phyloP scores from a whole-genome alignment of 805 yeast species.

The Dipodascus geniculatus region DNA sequence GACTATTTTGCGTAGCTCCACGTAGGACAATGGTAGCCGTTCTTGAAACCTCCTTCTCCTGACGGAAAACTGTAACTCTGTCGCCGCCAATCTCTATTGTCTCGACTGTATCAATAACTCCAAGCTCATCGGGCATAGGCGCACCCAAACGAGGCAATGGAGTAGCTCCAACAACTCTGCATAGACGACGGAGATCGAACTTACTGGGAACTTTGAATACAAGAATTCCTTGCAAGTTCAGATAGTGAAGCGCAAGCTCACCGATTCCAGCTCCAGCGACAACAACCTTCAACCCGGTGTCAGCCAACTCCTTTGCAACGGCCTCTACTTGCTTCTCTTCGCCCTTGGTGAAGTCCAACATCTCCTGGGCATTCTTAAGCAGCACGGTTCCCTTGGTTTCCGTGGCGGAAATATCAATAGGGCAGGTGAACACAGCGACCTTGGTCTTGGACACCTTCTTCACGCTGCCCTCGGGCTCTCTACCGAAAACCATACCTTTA shows the following conservation, averaged over 20 bases:
- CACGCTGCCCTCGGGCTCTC: constrained; percentile 90
- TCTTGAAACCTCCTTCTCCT: constrained; percentile 40
- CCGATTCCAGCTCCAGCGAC: constrained; percentile 94
- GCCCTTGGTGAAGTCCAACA: constrained; percentile 92
- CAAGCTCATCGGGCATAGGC: constrained; percentile 91
- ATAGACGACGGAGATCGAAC: constrained; percentile 85
- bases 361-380: constrained; percentile 90
- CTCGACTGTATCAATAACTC: constrained; percentile 75
- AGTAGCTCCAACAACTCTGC: constrained; percentile 95
- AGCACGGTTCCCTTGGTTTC: constrained; percentile 97
- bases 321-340: constrained; percentile 90
- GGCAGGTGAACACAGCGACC: constrained; percentile 89
- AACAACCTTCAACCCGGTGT: constrained; percentile 77
- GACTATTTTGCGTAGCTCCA: constrained; percentile 89
- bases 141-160: constrained; percentile 92
- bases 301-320: constrained; percentile 69
- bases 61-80: constrained; percentile 88
- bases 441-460: constrained; percentile 60
- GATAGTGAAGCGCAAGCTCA: constrained; percentile 83
- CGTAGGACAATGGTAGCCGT: constrained; percentile 90
- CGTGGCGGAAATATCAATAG: constrained; percentile 90
- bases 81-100: constrained; percentile 95
- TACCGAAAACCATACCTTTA: constrained; percentile 96
- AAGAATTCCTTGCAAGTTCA: constrained; percentile 75
- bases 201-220: constrained; percentile 87